Evolutionary conservation across 768 basidiomycete species (phyloP).

Genomic region (Pleurotus eryngii): DNA sequence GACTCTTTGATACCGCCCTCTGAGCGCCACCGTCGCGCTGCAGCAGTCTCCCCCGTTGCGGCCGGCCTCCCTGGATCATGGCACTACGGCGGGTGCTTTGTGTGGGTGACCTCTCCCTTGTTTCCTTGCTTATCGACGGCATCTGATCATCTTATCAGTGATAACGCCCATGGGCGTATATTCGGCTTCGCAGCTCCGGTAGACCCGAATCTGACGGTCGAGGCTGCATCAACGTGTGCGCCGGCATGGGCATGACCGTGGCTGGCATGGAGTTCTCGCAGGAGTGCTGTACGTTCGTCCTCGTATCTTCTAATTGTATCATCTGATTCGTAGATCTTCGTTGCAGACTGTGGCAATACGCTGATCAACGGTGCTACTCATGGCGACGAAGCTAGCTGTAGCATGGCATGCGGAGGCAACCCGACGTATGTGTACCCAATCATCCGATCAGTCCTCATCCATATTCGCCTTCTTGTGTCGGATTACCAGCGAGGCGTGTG

Average conservation of each 20-base stretch:
- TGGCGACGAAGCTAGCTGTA: slow-evolving; percentile 52
- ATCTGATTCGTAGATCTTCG: neutral
- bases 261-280: slow-evolving; percentile 66
- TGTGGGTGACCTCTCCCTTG: slow-evolving; percentile 35
- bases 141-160: slow-evolving; percentile 26
- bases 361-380: slow-evolving; percentile 58
- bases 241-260: slow-evolving; percentile 51
- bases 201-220: slow-evolving; percentile 43
- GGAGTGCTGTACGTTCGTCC: slow-evolving; percentile 41
- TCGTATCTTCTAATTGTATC: neutral
- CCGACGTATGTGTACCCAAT: slow-evolving; percentile 42
- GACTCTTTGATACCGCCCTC: slow-evolving; percentile 17
- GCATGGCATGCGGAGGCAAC: slow-evolving; percentile 73
- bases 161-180: slow-evolving; percentile 65
- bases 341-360: slow-evolving; percentile 65
- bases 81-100: slow-evolving; percentile 64
- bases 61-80: slow-evolving; percentile 52
- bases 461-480: neutral
- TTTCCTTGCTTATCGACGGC: too few species aligned
- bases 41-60: slow-evolving; percentile 41
- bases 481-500: slow-evolving; percentile 58
- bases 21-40: slow-evolving; percentile 29
- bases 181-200: slow-evolving; percentile 35
- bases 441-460: slow-evolving; percentile 1
- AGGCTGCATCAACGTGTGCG: slow-evolving; percentile 64